Evolutionary conservation across 2,329 filamentous ascomycete species (phyloP).

Genomic region (Aspergillus sp.): DNA sequence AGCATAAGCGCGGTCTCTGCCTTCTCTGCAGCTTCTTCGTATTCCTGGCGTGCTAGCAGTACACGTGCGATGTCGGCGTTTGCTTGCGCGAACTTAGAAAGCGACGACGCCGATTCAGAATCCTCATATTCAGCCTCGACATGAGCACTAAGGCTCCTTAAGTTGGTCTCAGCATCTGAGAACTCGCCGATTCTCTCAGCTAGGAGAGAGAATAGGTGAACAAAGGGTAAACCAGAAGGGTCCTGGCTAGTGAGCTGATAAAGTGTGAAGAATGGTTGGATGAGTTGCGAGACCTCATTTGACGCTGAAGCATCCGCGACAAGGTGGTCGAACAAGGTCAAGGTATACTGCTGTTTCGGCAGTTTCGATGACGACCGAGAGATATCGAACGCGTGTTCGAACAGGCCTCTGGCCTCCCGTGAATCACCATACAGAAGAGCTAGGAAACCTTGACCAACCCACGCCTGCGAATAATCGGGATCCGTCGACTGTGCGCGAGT

Average conservation of each 20-base stretch:
- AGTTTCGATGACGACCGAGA: constrained; percentile 73
- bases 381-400: constrained; percentile 93
- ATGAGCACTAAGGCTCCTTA: constrained; percentile 66
- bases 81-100: constrained; percentile 76
- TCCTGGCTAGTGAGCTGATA: constrained; percentile 73
- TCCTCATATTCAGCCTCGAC: constrained; percentile 83
- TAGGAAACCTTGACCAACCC: constrained; percentile 88
- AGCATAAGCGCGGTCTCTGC: constrained; percentile 79
- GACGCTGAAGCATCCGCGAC: constrained; percentile 55
- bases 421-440: constrained; percentile 73
- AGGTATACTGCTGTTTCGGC: constrained; percentile 74
- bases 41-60: constrained; percentile 68
- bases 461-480: constrained; percentile 88
- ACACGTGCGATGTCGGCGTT: constrained; percentile 86
- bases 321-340: constrained; percentile 80
- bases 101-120: constrained; percentile 71
- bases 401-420: constrained; percentile 78
- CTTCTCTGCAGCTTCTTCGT: constrained; percentile 70
- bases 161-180: constrained; percentile 59
- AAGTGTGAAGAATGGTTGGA: constrained; percentile 86
- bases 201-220: constrained; percentile 77
- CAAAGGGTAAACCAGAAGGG: constrained; percentile 68
- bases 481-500: constrained; percentile 90
- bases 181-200: constrained; percentile 76
- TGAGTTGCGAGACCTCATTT: constrained; percentile 61